These are phyloP conservation scores for Zygosaccharomyces kombuchaensis DNA, from an alignment of 805 yeast species.

Conservation along the genomic window DNA sequence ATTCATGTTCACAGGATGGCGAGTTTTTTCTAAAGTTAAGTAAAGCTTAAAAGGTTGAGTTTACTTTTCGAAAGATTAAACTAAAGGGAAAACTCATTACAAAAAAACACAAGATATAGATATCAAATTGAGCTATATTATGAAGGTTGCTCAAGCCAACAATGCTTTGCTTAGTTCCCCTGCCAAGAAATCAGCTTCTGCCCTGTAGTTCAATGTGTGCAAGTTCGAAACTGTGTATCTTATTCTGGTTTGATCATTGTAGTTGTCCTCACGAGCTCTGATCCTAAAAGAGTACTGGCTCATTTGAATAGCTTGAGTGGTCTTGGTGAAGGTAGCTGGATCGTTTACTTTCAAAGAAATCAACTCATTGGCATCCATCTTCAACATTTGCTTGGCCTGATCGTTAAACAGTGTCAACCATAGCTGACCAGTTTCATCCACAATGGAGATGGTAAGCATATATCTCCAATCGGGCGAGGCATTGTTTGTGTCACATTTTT, in stretches of 20 bases:
- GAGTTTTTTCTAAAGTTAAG: no score
- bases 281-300: constrained; percentile 70
- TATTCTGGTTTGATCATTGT: constrained; percentile 71
- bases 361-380: constrained; percentile 57
- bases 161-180: constrained; percentile 31
- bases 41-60: background rate
- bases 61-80: background rate
- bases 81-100: background rate
- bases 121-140: background rate
- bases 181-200: constrained; percentile 58
- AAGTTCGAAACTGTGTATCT: constrained; percentile 65
- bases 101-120: background rate
- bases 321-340: constrained; percentile 42
- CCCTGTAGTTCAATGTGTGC: constrained; percentile 48
- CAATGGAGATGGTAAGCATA: constrained; percentile 67
- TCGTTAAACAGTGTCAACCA: constrained; percentile 89
- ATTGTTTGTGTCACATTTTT: constrained; percentile 72
- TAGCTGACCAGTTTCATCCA: constrained; percentile 76
- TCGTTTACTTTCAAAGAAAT: constrained; percentile 44
- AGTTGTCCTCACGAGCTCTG: constrained; percentile 78
- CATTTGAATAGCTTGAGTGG: constrained; percentile 51
- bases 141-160: constrained; percentile 1
- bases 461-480: constrained; percentile 74
- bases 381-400: constrained; percentile 66
- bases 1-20: constrained; percentile 4